Evolutionary conservation across 139 green algal species (phyloP).

Genomic region (Pseudopediastrum boryanum): DNA sequence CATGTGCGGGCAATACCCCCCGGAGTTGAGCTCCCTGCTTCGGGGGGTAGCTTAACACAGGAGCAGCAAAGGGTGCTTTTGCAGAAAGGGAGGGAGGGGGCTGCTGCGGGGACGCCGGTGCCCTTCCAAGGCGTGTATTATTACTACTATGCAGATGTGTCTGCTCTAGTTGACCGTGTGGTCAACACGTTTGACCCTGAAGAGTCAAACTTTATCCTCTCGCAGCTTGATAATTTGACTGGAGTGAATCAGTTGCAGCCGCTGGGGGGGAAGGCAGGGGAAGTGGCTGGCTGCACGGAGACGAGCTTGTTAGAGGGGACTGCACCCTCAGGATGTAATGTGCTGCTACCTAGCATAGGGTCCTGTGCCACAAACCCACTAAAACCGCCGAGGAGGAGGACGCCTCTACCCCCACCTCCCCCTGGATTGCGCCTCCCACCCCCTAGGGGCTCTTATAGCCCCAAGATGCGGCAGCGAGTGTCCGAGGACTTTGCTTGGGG

Average conservation of each 20-base stretch:
- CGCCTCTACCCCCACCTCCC: conserved; percentile 4
- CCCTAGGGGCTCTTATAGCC: conserved; percentile 10
- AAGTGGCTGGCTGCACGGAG: conserved; percentile 39
- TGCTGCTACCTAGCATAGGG: conserved; percentile 29
- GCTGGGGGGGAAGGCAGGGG: neutral
- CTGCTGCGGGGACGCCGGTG: neutral
- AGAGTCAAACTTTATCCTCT: conserved; percentile 25
- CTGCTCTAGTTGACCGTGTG: conserved; percentile 25
- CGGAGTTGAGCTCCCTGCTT: conserved; percentile 19
- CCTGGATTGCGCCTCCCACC: neutral
- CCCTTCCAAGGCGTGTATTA: conserved; percentile 33
- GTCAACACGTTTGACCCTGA: conserved; percentile 36
- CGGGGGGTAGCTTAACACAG: conserved; percentile 9
- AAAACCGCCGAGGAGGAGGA: conserved; percentile 20
- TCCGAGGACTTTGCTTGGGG: neutral
- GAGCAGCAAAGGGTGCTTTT: conserved; percentile 29
- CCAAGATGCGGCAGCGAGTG: neutral
- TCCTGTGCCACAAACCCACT: conserved; percentile 25
- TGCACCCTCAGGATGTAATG: conserved; percentile 17
- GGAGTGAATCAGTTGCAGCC: neutral
- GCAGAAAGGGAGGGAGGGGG: conserved; percentile 20
- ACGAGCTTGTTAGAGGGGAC: conserved; percentile 19
- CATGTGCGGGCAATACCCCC: conserved; percentile 33
- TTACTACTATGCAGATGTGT: conserved; percentile 34
- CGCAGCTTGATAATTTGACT: conserved; percentile 22